A percentile compares a stretch with the other conserved stretches of the same genome.
These are phyloP conservation scores for Zymoseptoria ardabiliae DNA, from an alignment of 2,329 filamentous ascomycete genomes.

Conservation along the genomic window DNA sequence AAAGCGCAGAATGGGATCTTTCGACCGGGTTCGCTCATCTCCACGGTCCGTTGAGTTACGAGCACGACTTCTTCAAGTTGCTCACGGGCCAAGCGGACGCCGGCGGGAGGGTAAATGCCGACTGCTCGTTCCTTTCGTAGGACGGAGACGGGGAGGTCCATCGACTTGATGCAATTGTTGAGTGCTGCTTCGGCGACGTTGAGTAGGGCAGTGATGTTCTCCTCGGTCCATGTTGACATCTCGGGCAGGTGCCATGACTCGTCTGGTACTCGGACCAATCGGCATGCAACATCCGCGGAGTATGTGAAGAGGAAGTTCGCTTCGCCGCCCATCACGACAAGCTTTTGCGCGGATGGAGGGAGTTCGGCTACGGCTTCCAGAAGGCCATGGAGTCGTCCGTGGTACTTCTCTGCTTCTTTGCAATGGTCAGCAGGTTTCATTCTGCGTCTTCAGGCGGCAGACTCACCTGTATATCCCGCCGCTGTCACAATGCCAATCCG, in stretches of 20 bases:
- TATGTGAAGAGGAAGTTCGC: constrained; percentile 92
- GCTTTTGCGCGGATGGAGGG: constrained; percentile 58
- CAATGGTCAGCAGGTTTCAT: neutral
- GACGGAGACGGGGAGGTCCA: constrained; percentile 71
- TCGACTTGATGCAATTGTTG: constrained; percentile 68
- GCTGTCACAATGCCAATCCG: constrained; percentile 94
- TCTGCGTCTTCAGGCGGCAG: neutral
- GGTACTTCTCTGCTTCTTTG: constrained; percentile 69
- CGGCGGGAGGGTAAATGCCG: constrained; percentile 39
- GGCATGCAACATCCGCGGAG: constrained; percentile 54
- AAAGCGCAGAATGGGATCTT: constrained; percentile 90
- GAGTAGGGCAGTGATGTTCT: constrained; percentile 71
- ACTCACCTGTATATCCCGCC: constrained; percentile 69
- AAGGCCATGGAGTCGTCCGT: constrained; percentile 76
- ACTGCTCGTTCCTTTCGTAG: constrained; percentile 74
- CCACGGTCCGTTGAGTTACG: constrained; percentile 85
- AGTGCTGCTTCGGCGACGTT: constrained; percentile 83
- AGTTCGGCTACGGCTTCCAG: constrained; percentile 65
- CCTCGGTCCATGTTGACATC: constrained; percentile 69
- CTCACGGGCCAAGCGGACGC: constrained; percentile 61
- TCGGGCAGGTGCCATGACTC: constrained; percentile 67
- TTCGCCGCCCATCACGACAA: constrained; percentile 92
- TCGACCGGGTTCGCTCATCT: constrained; percentile 63
- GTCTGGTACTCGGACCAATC: constrained; percentile 59
- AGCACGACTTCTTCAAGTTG: constrained; percentile 92